These are phyloP conservation scores for Zymoseptoria pseudotritici DNA, from an alignment of 2,329 filamentous ascomycete species.

Conservation along the genomic window DNA sequence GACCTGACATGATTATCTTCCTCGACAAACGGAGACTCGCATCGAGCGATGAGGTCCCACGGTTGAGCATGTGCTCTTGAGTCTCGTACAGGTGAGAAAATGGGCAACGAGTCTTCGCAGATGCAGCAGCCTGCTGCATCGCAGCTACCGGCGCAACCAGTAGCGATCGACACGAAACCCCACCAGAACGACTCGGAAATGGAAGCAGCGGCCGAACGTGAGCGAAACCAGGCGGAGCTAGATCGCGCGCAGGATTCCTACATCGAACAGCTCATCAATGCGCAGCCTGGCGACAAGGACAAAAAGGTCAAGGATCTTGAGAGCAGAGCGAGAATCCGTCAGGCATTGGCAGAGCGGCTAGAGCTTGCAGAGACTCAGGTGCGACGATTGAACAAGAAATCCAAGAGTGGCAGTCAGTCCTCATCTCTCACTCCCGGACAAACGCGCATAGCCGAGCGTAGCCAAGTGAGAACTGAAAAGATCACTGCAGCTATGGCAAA, in stretches of 20 bases:
- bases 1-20: neutral
- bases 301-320: neutral
- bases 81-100: neutral
- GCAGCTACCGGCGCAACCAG: neutral
- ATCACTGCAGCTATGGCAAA: neutral
- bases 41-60: neutral
- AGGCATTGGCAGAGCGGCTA: slow-evolving; percentile 2
- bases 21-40: neutral
- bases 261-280: neutral
- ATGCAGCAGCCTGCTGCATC: slow-evolving; percentile 5
- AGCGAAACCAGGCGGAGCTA: neutral
- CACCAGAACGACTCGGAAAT: neutral
- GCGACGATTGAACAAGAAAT: neutral
- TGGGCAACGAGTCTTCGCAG: slow-evolving; percentile 12
- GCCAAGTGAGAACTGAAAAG: neutral
- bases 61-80: neutral
- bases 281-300: neutral
- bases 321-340: slow-evolving; percentile 4
- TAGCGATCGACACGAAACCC: neutral
- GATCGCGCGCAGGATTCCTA: neutral
- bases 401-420: neutral
- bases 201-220: neutral
- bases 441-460: neutral
- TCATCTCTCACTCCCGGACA: neutral
- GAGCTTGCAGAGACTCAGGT: neutral